Base-by-base conservation (phyloP, 169 alveolate genomes). In the Eimeria tenella region DNA sequence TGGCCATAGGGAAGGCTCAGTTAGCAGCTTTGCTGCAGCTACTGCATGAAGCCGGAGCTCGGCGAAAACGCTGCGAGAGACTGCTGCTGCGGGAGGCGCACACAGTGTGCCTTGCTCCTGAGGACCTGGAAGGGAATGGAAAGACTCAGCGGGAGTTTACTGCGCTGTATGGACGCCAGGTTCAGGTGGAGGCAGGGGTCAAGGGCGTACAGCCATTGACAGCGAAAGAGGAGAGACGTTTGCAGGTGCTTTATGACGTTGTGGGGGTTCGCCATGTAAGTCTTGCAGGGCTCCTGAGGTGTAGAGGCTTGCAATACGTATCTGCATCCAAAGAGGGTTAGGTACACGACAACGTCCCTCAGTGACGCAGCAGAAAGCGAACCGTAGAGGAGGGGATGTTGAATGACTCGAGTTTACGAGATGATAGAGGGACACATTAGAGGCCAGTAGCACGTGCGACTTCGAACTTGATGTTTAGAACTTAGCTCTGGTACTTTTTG, bases 211-310 rank as follows among this genome's bases (percentile, higher is more conserved):
- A 49, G 91, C 86, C 92, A 23, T 74, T 92, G 62, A 92, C 17
- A 62, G 62, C 11, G 53, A 95, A 96, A 8, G 95, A 96, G 70
- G 79, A 83, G 74, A 95, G 83, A 73, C 87, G 98, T 21, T 94
- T 96, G 63, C 97, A 82, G 87, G 95, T 94, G 55, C 93, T 97
- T 65, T 96, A 96, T 68, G 98, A 96, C 86, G 97, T 96, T 15
- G 97, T 96, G n/a, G 97, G 97, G 63, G 97, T 97, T 13, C 86
- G 98, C 8, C 98, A 97, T 92, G 94, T 91, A 63, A 63, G 73
- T 19, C 25, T 15, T 58, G 42, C 42, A 31, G 42, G 42, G 42
- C 42, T 31, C 2, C 42, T 31, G 42, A 31, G 2, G 4, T 31
- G 42, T 31, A 31, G 42, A 0, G 42, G 42, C 42, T 31, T 31